Base-by-base conservation (phyloP, 352 stramenopile species). In the Globisporangium nagaii region DNA sequence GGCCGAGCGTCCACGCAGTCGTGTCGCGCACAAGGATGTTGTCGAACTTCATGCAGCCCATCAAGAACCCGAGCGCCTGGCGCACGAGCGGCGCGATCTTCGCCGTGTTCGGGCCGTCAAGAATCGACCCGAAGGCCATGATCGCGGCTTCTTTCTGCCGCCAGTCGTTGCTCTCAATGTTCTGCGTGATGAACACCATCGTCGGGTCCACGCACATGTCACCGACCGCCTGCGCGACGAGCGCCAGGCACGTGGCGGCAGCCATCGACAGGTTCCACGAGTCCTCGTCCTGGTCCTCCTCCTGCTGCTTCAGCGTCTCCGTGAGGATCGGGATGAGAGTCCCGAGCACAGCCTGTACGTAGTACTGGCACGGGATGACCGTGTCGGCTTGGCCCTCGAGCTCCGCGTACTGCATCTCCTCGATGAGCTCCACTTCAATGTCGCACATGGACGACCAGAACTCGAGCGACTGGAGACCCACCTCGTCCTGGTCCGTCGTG, bases 371-470 rank as follows among this genome's bases (percentile, higher is more conserved):
- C 37, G 78, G 70, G 22, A 63, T 62, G 19, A 90, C 81, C 17
- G 66, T 62, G 42, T 84, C 67, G 19, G 68, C 64, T 36, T 70
- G 57, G 13, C 66, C 74, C 35, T 86, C 73, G 20, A 86, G 53
- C 62, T 86, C 67, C 17, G 75, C 79, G 58, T 98, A 96, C 22
- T 84, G 75, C 56, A 91, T 88, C 58, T 98, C 86, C 27, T 97
- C 90, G 10, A 97, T 79, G 39, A 98, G 67, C 31, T 98, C 92
- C 35, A 97, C 74, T 62, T 99, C 96, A 20, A 97, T 90, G 56
- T 98, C 95, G 63, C 88, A 98, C 57, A 99, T 91, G 17, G 96
- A 98, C 46, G 79, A 97, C 96, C 96, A 99, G 63, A 99, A 98
- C 75, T 99, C 96, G 59, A 99, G 94, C 37, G 96, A 97, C 66